A percentile compares a stretch with the other conserved stretches of the same genome.
Conservation (phyloP, 371 early-diverging fungal species). For the Apophysomyces sp. region DNA sequence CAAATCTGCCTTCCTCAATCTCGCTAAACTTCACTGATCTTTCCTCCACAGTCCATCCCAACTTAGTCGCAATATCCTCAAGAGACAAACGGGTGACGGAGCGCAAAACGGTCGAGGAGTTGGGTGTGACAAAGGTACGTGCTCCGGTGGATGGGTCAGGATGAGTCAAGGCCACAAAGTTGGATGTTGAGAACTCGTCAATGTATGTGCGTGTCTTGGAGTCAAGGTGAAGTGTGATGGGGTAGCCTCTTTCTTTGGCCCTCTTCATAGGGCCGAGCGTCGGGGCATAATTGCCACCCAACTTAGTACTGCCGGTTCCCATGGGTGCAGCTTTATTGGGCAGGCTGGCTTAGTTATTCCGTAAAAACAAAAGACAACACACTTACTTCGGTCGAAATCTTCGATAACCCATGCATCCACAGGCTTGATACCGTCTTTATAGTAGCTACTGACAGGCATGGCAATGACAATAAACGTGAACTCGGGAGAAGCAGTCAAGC, state of each 20-base stretch:
- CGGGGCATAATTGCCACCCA: slow-evolving; percentile 81
- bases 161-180: slow-evolving; percentile 73
- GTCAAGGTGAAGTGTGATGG: slow-evolving; percentile 76
- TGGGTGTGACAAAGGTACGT: slow-evolving; percentile 71
- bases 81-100: slow-evolving; percentile 76
- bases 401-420: slow-evolving; percentile 70
- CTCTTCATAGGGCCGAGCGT: slow-evolving; percentile 55
- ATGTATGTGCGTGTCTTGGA: slow-evolving; percentile 62
- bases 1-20: slow-evolving; percentile 59
- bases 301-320: slow-evolving; percentile 68
- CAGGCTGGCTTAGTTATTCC: not conserved
- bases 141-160: slow-evolving; percentile 48
- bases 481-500: slow-evolving; percentile 67
- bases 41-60: slow-evolving; percentile 73
- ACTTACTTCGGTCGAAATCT: slow-evolving; percentile 70
- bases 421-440: slow-evolving; percentile 69
- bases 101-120: slow-evolving; percentile 60
- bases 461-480: slow-evolving; percentile 73
- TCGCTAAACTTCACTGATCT: slow-evolving; percentile 60
- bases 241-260: slow-evolving; percentile 67
- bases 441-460: slow-evolving; percentile 71
- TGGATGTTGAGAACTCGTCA: slow-evolving; percentile 83
- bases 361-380: no score
- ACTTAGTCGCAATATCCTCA: slow-evolving; percentile 57
- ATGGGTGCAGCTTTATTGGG: slow-evolving; percentile 57